phyloP scores from a whole-genome alignment of 495 filamentous ascomycete species.

The Penicillium bovifimosum region DNA sequence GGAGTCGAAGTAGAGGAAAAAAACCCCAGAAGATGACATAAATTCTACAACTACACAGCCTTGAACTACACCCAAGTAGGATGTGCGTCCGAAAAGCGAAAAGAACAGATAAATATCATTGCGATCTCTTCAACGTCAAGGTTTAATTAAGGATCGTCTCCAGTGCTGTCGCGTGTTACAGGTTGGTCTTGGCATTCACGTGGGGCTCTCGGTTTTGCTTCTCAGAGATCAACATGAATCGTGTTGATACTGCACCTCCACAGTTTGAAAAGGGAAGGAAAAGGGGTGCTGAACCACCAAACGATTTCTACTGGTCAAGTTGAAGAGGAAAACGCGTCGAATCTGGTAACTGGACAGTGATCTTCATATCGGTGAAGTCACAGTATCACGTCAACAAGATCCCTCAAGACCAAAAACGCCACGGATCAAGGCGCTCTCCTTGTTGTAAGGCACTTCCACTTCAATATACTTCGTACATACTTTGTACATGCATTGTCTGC shows the following conservation, averaged over 20 bases:
- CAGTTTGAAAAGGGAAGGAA: not conserved
- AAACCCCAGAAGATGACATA: slow-evolving; percentile 3
- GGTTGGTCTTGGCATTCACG: slow-evolving; percentile 28
- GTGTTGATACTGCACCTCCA: not conserved
- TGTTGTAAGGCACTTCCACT: not conserved
- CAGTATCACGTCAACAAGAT: slow-evolving; percentile 11
- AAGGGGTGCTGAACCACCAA: slow-evolving; percentile 5
- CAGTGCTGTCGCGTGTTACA: slow-evolving; percentile 32
- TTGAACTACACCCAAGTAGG: slow-evolving; percentile 18
- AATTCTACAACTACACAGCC: slow-evolving; percentile 1
- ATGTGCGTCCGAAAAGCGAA: slow-evolving; percentile 9
- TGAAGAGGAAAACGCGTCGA: slow-evolving; percentile 10
- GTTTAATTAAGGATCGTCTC: slow-evolving; percentile 45
- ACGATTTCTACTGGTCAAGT: not conserved
- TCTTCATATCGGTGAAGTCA: slow-evolving; percentile 1
- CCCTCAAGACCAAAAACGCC: slow-evolving; percentile 7
- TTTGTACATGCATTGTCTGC: too few relatives aligned
- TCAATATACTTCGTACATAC: not conserved
- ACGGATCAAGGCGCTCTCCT: slow-evolving; percentile 2
- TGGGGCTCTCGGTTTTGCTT: slow-evolving; percentile 24
- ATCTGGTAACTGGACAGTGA: slow-evolving; percentile 1
- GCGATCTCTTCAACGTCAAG: slow-evolving; percentile 31
- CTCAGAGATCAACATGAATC: slow-evolving; percentile 1
- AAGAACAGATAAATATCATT: not conserved
- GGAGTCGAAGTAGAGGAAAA: too few relatives aligned